These are phyloP conservation scores for Alternaria arborescens DNA, from an alignment of 2,329 filamentous ascomycete species.

Conservation along the genomic window DNA sequence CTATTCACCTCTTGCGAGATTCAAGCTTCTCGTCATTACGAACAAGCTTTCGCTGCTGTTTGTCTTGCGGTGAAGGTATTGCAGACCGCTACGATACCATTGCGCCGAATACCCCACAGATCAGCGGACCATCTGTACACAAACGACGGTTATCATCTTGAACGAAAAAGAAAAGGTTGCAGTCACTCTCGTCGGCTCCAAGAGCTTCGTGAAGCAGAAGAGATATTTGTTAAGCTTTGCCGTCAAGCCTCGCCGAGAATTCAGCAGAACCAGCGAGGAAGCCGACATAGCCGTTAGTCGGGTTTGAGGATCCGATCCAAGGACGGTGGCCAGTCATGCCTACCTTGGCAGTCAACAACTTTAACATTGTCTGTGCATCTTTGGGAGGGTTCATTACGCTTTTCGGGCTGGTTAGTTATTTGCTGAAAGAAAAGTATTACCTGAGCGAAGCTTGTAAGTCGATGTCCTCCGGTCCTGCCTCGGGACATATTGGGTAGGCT, in stretches of 20 bases:
- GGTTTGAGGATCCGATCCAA: not conserved
- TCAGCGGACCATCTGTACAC: not conserved
- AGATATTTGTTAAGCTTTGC: conserved; percentile 8
- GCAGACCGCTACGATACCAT: conserved; percentile 1
- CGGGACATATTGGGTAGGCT: not conserved
- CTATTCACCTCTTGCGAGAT: not conserved
- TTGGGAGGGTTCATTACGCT: conserved; percentile 87
- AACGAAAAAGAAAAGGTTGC: not conserved
- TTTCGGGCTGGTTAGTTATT: conserved; percentile 90
- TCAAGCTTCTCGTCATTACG: not conserved
- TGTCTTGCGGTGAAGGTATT: not conserved
- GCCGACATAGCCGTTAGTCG: conserved; percentile 8
- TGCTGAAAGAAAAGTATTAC: conserved; percentile 89
- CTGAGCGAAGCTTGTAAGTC: conserved; percentile 85
- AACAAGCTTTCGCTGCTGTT: not conserved
- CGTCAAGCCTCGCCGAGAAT: conserved; percentile 18
- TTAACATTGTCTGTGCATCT: conserved; percentile 83
- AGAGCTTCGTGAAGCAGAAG: not conserved
- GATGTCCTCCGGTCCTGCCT: too few relatives aligned
- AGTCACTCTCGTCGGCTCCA: not conserved
- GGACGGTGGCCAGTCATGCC: conserved; percentile 58
- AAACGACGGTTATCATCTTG: not conserved
- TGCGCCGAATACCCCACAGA: not conserved
- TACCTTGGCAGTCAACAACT: conserved; percentile 72
- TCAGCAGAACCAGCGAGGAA: conserved; percentile 5